Percentiles rank a stretch among this genome's conserved stretches.
Conservation (phyloP, 441 rosid species). For the Pelargonium myrrhifolium region DNA sequence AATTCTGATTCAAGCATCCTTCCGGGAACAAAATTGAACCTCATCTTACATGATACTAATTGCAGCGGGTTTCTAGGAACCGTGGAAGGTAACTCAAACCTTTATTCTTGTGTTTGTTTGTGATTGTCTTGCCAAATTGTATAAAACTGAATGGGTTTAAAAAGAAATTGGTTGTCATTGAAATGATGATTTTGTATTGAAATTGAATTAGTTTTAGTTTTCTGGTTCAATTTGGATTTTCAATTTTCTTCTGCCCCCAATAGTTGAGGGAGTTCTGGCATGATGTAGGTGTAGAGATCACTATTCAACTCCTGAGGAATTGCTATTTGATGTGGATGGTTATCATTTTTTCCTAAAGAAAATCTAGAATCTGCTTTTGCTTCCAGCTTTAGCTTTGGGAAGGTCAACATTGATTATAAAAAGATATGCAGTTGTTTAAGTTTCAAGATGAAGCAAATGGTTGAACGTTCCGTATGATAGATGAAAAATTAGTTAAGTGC, state of each 20-base stretch:
- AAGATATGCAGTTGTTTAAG: neutral
- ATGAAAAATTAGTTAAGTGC: neutral
- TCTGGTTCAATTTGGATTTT: neutral
- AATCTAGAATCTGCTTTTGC: neutral
- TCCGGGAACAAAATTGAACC: conserved; percentile 38
- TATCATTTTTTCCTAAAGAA: neutral
- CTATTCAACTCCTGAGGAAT: neutral
- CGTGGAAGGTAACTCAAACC: conserved; percentile 56
- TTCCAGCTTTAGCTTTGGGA: neutral
- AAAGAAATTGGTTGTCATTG: neutral
- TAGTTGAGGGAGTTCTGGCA: too few species aligned
- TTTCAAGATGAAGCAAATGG: conserved; percentile 1
- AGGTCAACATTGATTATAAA: neutral
- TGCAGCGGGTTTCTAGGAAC: conserved; percentile 86
- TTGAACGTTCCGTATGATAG: neutral
- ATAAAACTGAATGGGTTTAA: neutral
- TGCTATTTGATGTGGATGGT: neutral
- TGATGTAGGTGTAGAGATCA: neutral
- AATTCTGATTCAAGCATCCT: conserved; percentile 61
- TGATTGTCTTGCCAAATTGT: neutral
- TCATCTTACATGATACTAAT: conserved; percentile 46
- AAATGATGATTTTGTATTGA: neutral
- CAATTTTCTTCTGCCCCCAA: too few species aligned
- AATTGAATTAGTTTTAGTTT: too few species aligned
- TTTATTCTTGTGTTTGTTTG: neutral